Evolutionary conservation across 441 rosid species (phyloP).

Genomic region (Pelargonium myrrhifolium): DNA sequence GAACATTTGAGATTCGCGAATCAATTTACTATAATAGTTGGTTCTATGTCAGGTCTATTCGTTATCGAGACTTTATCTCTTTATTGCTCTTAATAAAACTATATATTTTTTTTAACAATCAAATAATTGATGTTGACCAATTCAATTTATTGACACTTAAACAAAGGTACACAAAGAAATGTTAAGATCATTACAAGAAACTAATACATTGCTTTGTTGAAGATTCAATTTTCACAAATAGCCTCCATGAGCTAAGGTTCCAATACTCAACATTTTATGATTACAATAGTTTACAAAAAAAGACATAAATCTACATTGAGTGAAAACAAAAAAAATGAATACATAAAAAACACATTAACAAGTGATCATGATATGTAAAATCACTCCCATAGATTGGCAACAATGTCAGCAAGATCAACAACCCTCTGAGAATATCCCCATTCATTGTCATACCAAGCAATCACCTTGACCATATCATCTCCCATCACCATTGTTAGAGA

Average conservation of each 20-base stretch:
- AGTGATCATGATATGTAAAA: neutral
- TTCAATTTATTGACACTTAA: too few relatives aligned
- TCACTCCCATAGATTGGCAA: slow-evolving; percentile 81
- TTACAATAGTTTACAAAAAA: too few relatives aligned
- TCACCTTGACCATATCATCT: slow-evolving; percentile 94
- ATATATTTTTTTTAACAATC: too few relatives aligned
- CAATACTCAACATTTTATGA: neutral
- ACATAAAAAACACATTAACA: neutral
- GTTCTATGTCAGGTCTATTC: too few relatives aligned
- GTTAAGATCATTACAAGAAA: too few relatives aligned
- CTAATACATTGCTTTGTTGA: neutral
- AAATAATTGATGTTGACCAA: too few relatives aligned
- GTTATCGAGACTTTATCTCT: too few relatives aligned
- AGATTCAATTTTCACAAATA: neutral
- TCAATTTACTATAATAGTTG: too few relatives aligned
- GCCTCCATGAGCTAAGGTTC: neutral
- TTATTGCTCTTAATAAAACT: too few relatives aligned
- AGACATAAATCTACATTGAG: too few relatives aligned
- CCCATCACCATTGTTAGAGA: slow-evolving; percentile 97
- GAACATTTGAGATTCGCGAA: too few relatives aligned
- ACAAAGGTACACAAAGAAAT: too few relatives aligned
- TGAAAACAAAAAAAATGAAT: neutral
- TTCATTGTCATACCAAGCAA: slow-evolving; percentile 96
- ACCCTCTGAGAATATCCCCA: slow-evolving; percentile 99
- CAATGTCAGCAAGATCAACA: slow-evolving; percentile 89